These are phyloP conservation scores for Lentithecium fluviatile DNA, from an alignment of 495 filamentous ascomycete genomes.

Conservation along the genomic window DNA sequence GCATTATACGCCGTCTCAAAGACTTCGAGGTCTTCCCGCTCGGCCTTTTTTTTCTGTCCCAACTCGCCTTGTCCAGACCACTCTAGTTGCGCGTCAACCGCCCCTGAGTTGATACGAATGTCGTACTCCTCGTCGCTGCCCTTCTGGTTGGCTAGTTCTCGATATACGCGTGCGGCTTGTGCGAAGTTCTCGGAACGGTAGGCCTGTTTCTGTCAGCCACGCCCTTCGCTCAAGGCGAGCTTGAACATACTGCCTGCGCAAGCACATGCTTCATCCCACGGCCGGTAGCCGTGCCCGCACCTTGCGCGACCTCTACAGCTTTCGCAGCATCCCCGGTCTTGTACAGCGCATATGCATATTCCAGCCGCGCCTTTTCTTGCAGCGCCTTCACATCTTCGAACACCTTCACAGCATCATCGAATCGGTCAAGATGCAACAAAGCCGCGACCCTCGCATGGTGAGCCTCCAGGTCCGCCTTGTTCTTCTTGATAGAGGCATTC, in stretches of 20 bases:
- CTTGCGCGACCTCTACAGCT: conserved; percentile 60
- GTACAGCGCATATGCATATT: conserved; percentile 90
- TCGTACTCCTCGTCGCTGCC: conserved; percentile 74
- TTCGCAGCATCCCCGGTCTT: conserved; percentile 74
- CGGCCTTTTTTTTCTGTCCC: conserved; percentile 56
- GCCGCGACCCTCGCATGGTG: conserved; percentile 81
- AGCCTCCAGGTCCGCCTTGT: conserved; percentile 62
- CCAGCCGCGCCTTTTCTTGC: conserved; percentile 65
- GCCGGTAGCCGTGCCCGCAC: conserved; percentile 40
- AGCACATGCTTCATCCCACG: conserved; percentile 78
- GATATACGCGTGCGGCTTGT: conserved; percentile 68
- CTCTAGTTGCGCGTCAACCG: conserved; percentile 79
- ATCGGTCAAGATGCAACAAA: conserved; percentile 86
- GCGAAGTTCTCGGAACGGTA: conserved; percentile 84
- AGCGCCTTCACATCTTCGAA: conserved; percentile 40
- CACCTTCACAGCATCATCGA: conserved; percentile 62
- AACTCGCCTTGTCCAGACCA: conserved; percentile 66
- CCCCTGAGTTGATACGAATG: conserved; percentile 77
- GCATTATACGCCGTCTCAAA: conserved; percentile 95
- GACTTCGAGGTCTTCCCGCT: conserved; percentile 75
- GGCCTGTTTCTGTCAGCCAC: conserved; percentile 48
- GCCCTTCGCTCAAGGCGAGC: neutral
- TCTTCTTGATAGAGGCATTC: conserved; percentile 64
- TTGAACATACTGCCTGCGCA: conserved; percentile 70
- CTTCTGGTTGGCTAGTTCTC: conserved; percentile 53